These are phyloP conservation scores for Goniomonas avonlea DNA, from an alignment of 78 protist genomes.

Conservation along the genomic window DNA sequence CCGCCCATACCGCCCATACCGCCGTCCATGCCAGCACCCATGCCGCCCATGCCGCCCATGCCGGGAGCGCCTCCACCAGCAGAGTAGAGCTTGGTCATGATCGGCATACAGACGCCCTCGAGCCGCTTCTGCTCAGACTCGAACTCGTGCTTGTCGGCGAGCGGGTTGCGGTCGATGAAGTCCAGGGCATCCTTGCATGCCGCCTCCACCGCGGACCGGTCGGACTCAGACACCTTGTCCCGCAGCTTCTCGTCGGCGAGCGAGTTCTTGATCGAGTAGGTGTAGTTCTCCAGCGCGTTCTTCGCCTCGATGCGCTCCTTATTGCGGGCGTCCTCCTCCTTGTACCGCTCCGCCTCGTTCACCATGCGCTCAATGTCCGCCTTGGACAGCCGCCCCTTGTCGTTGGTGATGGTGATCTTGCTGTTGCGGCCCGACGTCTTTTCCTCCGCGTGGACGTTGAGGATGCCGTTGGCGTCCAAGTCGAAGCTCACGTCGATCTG, in stretches of 20 bases:
- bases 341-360: constrained; percentile 74
- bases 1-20: constrained; percentile 10
- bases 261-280: constrained; percentile 58
- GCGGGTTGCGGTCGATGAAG: constrained; percentile 61
- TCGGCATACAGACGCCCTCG: constrained; percentile 77
- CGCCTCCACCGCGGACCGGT: constrained; percentile 8
- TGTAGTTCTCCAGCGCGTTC: constrained; percentile 77
- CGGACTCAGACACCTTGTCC: constrained; percentile 33
- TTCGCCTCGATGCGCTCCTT: constrained; percentile 64
- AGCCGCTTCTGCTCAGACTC: constrained; percentile 75
- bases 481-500: constrained; percentile 85
- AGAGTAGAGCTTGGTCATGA: constrained; percentile 79
- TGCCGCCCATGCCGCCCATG: constrained; percentile 36
- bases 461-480: constrained; percentile 90
- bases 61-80: constrained; percentile 28
- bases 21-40: not conserved
- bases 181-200: constrained; percentile 33
- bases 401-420: constrained; percentile 90
- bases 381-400: constrained; percentile 81
- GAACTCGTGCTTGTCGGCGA: constrained; percentile 77
- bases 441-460: constrained; percentile 90
- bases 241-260: constrained; percentile 15
- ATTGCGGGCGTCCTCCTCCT: constrained; percentile 71
- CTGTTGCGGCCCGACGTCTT: constrained; percentile 69
- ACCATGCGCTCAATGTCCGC: constrained; percentile 94